These are phyloP conservation scores for Lasiosphaeria hispida DNA, from an alignment of 495 filamentous ascomycete genomes.

Conservation along the genomic window DNA sequence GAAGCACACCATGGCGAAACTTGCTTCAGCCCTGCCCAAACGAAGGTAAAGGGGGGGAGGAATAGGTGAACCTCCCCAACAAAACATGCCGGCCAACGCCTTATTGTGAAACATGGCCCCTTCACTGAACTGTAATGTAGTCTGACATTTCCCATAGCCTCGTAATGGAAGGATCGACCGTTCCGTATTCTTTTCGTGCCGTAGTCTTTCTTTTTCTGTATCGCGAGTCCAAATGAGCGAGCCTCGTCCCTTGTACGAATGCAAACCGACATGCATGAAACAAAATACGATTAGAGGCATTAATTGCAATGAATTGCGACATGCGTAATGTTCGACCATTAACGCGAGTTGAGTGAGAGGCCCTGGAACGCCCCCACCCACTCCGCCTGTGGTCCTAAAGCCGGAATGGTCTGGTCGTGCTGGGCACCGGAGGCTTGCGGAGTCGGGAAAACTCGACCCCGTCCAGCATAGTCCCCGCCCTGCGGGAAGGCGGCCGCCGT, in stretches of 20 bases:
- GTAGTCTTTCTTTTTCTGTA: conserved; percentile 24
- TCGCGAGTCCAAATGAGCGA: conserved; percentile 21
- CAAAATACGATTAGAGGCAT: conserved; percentile 18
- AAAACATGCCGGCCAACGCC: conserved; percentile 31
- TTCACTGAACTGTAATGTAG: conserved; percentile 13
- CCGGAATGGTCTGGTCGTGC: conserved; percentile 37
- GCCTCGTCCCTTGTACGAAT: conserved; percentile 14
- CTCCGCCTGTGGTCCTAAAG: conserved; percentile 38
- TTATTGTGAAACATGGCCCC: conserved; percentile 15
- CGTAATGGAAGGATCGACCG: conserved; percentile 24
- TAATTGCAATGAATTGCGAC: background rate
- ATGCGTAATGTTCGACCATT: conserved; percentile 3
- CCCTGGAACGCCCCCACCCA: conserved; percentile 52
- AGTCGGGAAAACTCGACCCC: conserved; percentile 41
- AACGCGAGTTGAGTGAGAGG: conserved; percentile 52
- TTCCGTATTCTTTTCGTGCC: conserved; percentile 25
- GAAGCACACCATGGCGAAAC: background rate
- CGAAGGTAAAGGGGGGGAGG: no score
- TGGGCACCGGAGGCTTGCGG: conserved; percentile 33
- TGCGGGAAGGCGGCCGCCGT: conserved; percentile 37
- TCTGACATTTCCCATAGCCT: conserved; percentile 32
- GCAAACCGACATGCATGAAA: conserved; percentile 12
- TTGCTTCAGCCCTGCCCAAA: no score
- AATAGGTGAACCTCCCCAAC: background rate
- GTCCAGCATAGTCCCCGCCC: conserved; percentile 40